Conservation (phyloP, 352 stramenopile genomes). For the Phytophthora sp. region DNA sequence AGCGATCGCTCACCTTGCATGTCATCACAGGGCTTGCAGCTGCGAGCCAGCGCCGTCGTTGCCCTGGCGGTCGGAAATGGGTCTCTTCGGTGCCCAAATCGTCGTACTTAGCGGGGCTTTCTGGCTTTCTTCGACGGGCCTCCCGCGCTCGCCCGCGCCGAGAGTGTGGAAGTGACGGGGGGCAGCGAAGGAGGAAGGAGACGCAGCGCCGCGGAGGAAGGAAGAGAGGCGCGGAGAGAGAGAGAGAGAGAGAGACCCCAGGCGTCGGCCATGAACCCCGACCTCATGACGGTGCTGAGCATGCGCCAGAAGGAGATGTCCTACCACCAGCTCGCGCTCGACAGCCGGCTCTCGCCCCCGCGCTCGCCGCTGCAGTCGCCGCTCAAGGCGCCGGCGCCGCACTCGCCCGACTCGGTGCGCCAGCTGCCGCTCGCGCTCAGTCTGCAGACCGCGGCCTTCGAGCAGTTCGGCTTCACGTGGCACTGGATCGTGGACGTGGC, state of each 20-base stretch:
- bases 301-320: conserved; percentile 87
- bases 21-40: too few species aligned
- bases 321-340: conserved; percentile 68
- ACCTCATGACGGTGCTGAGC: conserved; percentile 79
- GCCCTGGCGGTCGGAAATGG: too few species aligned
- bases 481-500: conserved; percentile 71
- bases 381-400: conserved; percentile 20
- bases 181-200: conserved; percentile 30
- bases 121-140: conserved; percentile 36
- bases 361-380: conserved; percentile 35
- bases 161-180: conserved; percentile 54
- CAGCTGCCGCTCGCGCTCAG: conserved; percentile 45
- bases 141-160: background rate
- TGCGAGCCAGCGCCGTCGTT: too few species aligned
- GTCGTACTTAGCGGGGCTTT: too few species aligned
- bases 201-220: conserved; percentile 19
- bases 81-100: too few species aligned
- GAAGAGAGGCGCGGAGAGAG: conserved; percentile 1
- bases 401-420: conserved; percentile 62
- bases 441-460: conserved; percentile 41
- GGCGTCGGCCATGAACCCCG: conserved; percentile 43
- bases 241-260: conserved; percentile 12
- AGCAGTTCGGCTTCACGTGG: conserved; percentile 85
- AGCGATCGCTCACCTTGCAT: too few species aligned
- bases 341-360: conserved; percentile 24